Conservation (phyloP, 2,329 filamentous ascomycete genomes). For the Paraphoma sp. region DNA sequence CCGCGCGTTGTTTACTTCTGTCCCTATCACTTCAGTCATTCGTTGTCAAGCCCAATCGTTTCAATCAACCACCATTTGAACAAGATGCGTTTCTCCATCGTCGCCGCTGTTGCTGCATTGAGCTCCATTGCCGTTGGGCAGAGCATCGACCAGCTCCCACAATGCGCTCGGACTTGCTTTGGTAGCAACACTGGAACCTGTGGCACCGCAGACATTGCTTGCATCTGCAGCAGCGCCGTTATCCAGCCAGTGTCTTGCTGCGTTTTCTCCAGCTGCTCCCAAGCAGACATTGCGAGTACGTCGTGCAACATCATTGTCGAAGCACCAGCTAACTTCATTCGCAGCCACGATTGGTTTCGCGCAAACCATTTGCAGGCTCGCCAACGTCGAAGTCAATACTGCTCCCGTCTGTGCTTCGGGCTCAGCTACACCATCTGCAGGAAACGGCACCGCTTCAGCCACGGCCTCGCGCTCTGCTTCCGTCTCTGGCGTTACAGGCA, state of each 20-base stretch:
- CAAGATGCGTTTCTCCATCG: constrained; percentile 35
- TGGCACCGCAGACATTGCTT: constrained; percentile 47
- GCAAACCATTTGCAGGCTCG: constrained; percentile 47
- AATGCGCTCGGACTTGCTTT: constrained; percentile 48
- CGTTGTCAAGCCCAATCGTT: background rate
- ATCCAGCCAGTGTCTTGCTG: constrained; percentile 54
- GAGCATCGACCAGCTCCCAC: constrained; percentile 29
- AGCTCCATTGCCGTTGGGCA: constrained; percentile 35
- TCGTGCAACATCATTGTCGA: background rate
- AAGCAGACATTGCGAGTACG: constrained; percentile 36
- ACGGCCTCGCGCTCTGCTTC: constrained; percentile 11
- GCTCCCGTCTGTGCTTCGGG: constrained; percentile 45
- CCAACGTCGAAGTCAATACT: constrained; percentile 49
- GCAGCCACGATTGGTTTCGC: constrained; percentile 53
- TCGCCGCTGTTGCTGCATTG: constrained; percentile 31
- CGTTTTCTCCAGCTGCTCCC: constrained; percentile 47
- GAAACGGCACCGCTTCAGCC: constrained; percentile 11
- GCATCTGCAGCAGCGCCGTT: constrained; percentile 52
- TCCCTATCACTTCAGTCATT: background rate
- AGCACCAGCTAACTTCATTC: constrained; percentile 36
- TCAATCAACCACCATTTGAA: background rate
- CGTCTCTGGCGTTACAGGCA: background rate
- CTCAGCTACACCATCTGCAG: background rate
- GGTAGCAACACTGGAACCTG: constrained; percentile 48
- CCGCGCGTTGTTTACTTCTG: background rate